Percentiles rank a stretch among this genome's conserved stretches.
phyloP scores from a whole-genome alignment of 306 rosid genomes.

The Crotalaria pallida region DNA sequence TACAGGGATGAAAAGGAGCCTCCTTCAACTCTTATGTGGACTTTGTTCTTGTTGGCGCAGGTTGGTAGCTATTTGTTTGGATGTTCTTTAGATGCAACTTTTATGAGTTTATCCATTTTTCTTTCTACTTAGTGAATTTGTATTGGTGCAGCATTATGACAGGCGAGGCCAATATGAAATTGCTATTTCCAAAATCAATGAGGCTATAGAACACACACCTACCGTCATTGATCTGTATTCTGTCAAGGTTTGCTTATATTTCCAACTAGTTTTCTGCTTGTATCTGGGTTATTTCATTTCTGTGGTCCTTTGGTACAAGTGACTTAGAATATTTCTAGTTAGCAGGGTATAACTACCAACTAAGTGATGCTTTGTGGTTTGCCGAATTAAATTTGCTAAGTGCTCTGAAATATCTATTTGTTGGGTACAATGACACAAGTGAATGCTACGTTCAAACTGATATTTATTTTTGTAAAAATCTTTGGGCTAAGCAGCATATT shows the following conservation, averaged over 20 bases:
- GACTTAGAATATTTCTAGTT: background rate
- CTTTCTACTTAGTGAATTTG: constrained; percentile 5
- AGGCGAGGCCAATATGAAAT: constrained; percentile 72
- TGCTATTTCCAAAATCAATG: constrained; percentile 77
- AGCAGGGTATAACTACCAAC: background rate
- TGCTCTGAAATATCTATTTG: background rate
- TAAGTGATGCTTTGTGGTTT: constrained; percentile 2
- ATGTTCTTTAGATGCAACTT: background rate
- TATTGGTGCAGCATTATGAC: constrained; percentile 85
- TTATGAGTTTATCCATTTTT: background rate
- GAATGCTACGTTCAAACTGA: background rate
- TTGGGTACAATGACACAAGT: background rate
- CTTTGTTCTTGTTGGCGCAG: constrained; percentile 65
- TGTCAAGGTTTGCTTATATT: constrained; percentile 59
- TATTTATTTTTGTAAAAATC: background rate
- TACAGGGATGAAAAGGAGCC: constrained; percentile 60
- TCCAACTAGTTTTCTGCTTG: background rate
- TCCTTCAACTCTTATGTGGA: constrained; percentile 76
- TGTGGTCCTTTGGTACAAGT: constrained; percentile 8
- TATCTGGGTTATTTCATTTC: constrained; percentile 11
- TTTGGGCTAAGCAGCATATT: background rate
- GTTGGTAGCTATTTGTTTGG: constrained; percentile 23
- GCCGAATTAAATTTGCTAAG: background rate
- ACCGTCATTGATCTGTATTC: constrained; percentile 96
- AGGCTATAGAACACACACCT: constrained; percentile 90